phyloP scores from a whole-genome alignment of 2,329 filamentous ascomycete genomes.

The Sclerotinia spermophila region DNA sequence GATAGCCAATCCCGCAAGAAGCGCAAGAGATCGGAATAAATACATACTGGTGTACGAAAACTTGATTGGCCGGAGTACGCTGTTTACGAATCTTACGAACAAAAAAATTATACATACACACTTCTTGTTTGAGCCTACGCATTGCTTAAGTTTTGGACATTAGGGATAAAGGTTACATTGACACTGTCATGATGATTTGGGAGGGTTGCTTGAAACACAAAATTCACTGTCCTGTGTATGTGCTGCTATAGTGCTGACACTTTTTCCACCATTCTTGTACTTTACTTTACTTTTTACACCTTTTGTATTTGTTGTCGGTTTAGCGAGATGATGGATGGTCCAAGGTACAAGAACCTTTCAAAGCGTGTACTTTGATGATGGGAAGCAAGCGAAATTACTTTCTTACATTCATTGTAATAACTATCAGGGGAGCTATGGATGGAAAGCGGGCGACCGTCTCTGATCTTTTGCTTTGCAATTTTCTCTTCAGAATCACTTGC shows the following conservation, averaged over 20 bases:
- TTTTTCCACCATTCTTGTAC: constrained; percentile 35
- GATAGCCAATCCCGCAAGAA: constrained; percentile 60
- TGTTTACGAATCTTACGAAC: constrained; percentile 33
- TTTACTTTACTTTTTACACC: constrained; percentile 32
- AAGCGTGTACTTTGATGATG: constrained; percentile 24
- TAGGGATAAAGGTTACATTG: constrained; percentile 31
- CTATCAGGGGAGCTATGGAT: constrained; percentile 19
- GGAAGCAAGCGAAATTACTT: constrained; percentile 25
- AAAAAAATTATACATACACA: constrained; percentile 26
- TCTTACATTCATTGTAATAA: constrained; percentile 38
- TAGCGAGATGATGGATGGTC: constrained; percentile 38
- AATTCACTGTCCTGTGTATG: constrained; percentile 33
- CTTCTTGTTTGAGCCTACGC: constrained; percentile 30
- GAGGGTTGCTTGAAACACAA: constrained; percentile 29
- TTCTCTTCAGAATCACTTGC: constrained; percentile 18
- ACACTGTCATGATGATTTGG: constrained; percentile 35
- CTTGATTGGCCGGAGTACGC: constrained; percentile 29
- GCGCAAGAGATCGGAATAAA: constrained; percentile 67
- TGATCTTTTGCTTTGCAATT: constrained; percentile 26
- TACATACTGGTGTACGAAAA: constrained; percentile 15
- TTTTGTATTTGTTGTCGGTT: constrained; percentile 32
- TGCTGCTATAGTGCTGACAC: constrained; percentile 15
- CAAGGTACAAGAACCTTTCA: constrained; percentile 21
- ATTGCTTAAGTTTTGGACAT: constrained; percentile 26
- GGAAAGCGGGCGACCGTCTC: constrained; percentile 35